Evolutionary conservation across 2,329 filamentous ascomycete genomes (phyloP), one percentile per base, ranked within the genome.

Genomic region (Talaromyces marneffei): DNA sequence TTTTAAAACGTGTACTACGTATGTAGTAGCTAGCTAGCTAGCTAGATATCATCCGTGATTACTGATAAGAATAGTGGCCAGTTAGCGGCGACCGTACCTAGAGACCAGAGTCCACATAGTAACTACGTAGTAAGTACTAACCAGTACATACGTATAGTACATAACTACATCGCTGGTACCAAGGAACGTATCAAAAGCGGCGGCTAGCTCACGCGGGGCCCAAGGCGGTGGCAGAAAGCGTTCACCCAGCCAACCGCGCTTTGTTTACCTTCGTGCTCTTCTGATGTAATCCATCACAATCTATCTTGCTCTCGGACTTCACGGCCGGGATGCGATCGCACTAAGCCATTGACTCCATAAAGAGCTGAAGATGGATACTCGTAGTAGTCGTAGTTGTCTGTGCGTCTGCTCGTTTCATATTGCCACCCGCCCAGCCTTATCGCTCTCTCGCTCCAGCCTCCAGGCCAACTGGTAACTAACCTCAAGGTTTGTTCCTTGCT

Each of bases 221-320:
- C 27, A 59, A 56, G 64, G 63, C 61, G 64, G 60, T 66, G 65
- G 65, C 65, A 65, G 64, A 64, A 63, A 42, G 37, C 18, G 31
- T 53, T 64, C 64, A 60, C 63, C 63, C 56, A 23, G 64, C 58
- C 64, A 66, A 65, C 65, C 18, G 42, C 44, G 60, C 57, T 57
- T 57, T 68, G 63, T 65, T 65, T 65, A 65, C 61, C 16, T 23
- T n/a, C n/a, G 6, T 2, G 8, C 20, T 18, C n/a, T 31, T 52
- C 29, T 57, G 53, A 60, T 60, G 40, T 40, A 59, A 55, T 59
- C 10, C 58, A 46, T 55, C 57, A 39, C 42, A n/a, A n/a, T n/a
- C n/a, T n/a, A 39, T 52, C 42, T 33, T 29, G 12, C 40, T 12
- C 31, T 55, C 25, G 9, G 46, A 25, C 20, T 12, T 23, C 10